Base-by-base conservation (phyloP, 306 rosid species). In the Trifolium subterraneum region DNA sequence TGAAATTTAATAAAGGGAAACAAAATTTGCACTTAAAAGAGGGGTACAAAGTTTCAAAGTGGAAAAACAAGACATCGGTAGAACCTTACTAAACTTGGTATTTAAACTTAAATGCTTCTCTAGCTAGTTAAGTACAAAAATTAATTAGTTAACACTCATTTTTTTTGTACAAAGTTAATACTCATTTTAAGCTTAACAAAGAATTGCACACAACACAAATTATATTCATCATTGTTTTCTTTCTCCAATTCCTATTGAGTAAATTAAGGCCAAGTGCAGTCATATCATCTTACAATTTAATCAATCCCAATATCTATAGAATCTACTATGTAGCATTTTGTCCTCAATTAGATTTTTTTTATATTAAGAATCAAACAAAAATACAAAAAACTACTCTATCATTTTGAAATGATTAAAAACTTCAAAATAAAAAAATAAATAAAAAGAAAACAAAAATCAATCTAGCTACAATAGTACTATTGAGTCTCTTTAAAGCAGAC, bases 21-120 rank as follows among this genome's bases (percentile, higher is more conserved):
- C 45, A 70, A 83, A 82, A 78, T 78, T 86, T 83, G 83, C 87
- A 78, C 84, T 72, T 70, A 80, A 82, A 85, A 69, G 86, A 76
- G 68, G 87, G 79, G 89, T 67, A 78, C 92, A 75, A 52, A 78
- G 73, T 82, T 89, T 87, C 84, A 73, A 81, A 68, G 68, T 31
- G 54, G 63, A 63, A 64, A 64, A 52, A 66, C 29, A 20, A 79
- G 82, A 68, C 81, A 51, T 77, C 14, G 58, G 20, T 64, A 64
- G 70, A 83, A 64, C 76, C 77, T 41, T 55, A 68, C 79, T 48
- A 50, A 58, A 54, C 38, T 58, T n/a, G 56, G 38, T 35, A 79
- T 52, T 31, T n/a, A 38, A 82, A 68, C 67, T 45, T 35, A 18
- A 76, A 73, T 45, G 64, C 70, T 62, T 77, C 58, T 44, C 41